Evolutionary conservation across 768 basidiomycete species (phyloP), one percentile per base, ranked within the genome.

Genomic region (Trametes elegans): DNA sequence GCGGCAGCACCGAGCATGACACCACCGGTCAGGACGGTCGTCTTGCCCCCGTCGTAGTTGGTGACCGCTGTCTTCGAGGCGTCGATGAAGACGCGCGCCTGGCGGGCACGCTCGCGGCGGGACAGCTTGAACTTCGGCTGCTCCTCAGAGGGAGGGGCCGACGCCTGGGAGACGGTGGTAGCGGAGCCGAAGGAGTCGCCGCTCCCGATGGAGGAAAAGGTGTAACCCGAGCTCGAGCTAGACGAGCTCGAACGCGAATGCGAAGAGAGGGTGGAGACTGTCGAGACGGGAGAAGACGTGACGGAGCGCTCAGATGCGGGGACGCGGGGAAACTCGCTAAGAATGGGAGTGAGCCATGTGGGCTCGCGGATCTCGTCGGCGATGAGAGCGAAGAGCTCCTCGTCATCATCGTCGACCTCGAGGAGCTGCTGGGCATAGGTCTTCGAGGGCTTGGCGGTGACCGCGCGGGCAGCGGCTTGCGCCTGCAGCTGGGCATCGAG

Each of bases 21-120:
- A 60, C 89, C 90, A 53, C 90, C 90, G 3, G 89, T 90, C 62
- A 92, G 81, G 45, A 91, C 89, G 26, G 89, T 90, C 49, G 90
- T 92, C 79, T 90, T 90, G 60, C 90, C 90, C 52, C 88, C 89
- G 62, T 92, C 89, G 63, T 92, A 92, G 64, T 87, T 87, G 42
- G 89, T 91, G 59, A 91, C 87, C 40, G 87, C 87, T 49, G 72
- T 90, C 76, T 85, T 91, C 65, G 84, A 72, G 19, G 76, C 80
- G 70, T 92, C 90, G 50, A 92, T 70, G 66, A 79, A 90, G 62
- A 91, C 86, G 59, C 82, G 83, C 21, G 80, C 79, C 67, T 85
- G 84, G 59, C 84, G 79, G 8, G 81, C 80, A 45, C 78, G 79
- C 69, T 90, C 88, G 56, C 87, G 81, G 50, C 86, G 84, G 21